phyloP scores from a whole-genome alignment of 768 basidiomycete genomes.

The Candolleomyces aberdarensis region DNA sequence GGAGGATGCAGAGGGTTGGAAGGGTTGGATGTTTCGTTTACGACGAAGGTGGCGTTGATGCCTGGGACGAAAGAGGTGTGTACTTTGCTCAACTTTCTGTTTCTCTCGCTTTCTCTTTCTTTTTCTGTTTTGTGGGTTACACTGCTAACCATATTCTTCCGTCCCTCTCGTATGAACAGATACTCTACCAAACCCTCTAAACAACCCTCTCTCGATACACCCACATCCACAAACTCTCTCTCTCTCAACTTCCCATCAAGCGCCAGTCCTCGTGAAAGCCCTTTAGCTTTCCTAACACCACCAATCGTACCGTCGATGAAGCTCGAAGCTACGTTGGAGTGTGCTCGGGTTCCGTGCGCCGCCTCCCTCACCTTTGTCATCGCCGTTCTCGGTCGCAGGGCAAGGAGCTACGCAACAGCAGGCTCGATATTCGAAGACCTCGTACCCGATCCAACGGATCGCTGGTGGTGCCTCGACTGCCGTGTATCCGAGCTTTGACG shows the following conservation, averaged over 20 bases:
- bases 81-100: constrained; percentile 1
- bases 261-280: background rate
- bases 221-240: constrained; percentile 30
- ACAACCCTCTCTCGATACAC: constrained; percentile 37
- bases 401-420: background rate
- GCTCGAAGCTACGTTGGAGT: background rate
- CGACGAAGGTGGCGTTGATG: constrained; percentile 9
- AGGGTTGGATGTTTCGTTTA: constrained; percentile 27
- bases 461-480: background rate
- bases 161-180: constrained; percentile 15
- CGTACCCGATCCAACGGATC: background rate
- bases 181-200: constrained; percentile 38
- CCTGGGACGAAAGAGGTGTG: constrained; percentile 33
- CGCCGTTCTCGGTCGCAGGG: background rate
- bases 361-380: background rate
- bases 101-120: background rate
- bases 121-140: background rate
- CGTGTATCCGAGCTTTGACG: background rate
- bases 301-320: background rate
- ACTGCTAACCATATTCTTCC: too few species aligned
- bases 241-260: constrained; percentile 14
- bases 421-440: background rate
- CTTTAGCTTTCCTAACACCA: background rate
- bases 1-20: constrained; percentile 18
- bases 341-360: background rate